phyloP scores from a whole-genome alignment of 1,284 basidiomycete species.

The Apiotrichum siamense region DNA sequence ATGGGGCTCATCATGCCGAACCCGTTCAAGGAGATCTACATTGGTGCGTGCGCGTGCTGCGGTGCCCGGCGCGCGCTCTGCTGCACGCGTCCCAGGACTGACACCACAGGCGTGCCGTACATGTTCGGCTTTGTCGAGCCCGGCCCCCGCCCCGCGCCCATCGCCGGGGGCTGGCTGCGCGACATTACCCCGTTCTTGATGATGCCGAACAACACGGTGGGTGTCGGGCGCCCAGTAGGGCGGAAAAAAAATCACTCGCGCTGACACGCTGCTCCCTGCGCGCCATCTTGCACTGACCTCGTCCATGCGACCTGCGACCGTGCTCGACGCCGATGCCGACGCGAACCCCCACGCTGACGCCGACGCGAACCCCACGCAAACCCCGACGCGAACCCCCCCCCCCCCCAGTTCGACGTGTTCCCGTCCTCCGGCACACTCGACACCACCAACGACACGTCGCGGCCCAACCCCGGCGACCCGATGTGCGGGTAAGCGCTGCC shows the following conservation, averaged over 20 bases:
- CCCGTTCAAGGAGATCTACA: slow-evolving; percentile 32
- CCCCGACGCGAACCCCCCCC: too few species aligned
- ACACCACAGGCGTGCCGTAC: slow-evolving; percentile 26
- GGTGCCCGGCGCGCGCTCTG: not conserved
- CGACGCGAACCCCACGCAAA: too few species aligned
- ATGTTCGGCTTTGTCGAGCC: slow-evolving; percentile 44
- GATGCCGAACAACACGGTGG: slow-evolving; percentile 34
- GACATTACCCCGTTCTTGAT: slow-evolving; percentile 35
- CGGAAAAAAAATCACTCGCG: not conserved
- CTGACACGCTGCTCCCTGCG: not conserved
- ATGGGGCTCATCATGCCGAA: slow-evolving; percentile 46
- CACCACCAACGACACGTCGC: slow-evolving; percentile 13
- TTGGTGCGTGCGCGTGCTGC: slow-evolving; percentile 21
- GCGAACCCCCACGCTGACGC: too few species aligned
- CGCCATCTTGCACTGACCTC: not conserved
- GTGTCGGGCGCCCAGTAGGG: not conserved
- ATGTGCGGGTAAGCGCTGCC: slow-evolving; percentile 34
- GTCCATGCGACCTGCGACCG: too few species aligned
- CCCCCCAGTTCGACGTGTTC: slow-evolving; percentile 32
- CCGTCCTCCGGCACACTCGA: slow-evolving; percentile 25
- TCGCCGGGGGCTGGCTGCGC: slow-evolving; percentile 40
- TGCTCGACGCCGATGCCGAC: too few species aligned
- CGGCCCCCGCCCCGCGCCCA: slow-evolving; percentile 29
- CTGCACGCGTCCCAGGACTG: too few species aligned
- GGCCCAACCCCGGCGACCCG: slow-evolving; percentile 22